phyloP scores from a whole-genome alignment of 2,329 filamentous ascomycete genomes.

The Scedosporium aurantiacum region DNA sequence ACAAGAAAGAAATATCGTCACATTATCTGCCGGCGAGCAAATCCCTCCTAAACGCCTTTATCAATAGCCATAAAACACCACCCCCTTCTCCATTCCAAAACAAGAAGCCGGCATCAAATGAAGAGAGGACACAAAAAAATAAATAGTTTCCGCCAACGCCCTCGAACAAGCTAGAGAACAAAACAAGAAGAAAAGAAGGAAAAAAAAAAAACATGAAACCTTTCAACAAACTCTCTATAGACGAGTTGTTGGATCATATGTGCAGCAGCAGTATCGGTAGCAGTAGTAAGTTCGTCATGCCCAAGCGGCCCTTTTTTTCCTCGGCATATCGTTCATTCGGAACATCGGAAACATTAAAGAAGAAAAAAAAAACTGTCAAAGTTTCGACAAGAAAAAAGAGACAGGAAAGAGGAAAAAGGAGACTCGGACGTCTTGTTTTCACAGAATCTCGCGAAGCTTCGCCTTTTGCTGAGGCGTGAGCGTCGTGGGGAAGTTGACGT shows the following conservation, averaged over 20 bases:
- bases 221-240: constrained; percentile 1
- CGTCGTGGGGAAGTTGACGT: constrained; percentile 79
- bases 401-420: background rate
- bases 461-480: constrained; percentile 71
- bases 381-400: background rate
- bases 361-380: background rate
- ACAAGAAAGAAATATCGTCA: constrained; percentile 7
- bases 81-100: no score
- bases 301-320: no score
- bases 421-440: constrained; percentile 12
- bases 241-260: background rate
- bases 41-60: no score
- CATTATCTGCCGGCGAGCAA: no score
- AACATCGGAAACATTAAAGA: background rate
- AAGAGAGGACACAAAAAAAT: background rate
- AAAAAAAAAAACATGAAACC: background rate
- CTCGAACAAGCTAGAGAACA: background rate
- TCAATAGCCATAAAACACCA: no score
- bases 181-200: constrained; percentile 8
- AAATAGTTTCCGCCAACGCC: background rate
- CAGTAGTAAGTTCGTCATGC: background rate
- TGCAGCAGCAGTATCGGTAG: constrained; percentile 1
- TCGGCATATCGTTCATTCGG: background rate
- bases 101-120: background rate
- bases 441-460: constrained; percentile 69